Evolutionary conservation across 2,329 filamentous ascomycete genomes (phyloP).

Genomic region (Lasiodiplodia sp.): DNA sequence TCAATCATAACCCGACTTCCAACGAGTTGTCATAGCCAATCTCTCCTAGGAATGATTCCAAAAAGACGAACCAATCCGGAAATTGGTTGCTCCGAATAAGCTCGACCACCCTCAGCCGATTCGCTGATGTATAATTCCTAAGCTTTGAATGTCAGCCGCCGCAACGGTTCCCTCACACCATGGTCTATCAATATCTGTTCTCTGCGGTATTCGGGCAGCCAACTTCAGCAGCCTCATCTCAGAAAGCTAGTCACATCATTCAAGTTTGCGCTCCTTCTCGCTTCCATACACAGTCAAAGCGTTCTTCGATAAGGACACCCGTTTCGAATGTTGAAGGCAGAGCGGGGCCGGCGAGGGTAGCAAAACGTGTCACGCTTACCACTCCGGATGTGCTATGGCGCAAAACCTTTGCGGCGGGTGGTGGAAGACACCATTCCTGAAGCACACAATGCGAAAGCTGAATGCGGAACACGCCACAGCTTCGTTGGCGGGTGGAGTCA

Average conservation of each 20-base stretch:
- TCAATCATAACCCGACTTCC: neutral
- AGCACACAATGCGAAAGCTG: neutral
- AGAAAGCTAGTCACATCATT: slow-evolving; percentile 30
- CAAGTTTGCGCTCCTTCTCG: neutral
- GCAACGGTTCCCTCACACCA: no score
- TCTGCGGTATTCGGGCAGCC: neutral
- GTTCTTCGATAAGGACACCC: neutral
- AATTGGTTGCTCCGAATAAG: no score
- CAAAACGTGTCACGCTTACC: neutral
- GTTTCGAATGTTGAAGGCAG: neutral
- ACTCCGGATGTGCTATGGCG: neutral
- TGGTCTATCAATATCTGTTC: neutral
- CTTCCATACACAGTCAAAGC: neutral
- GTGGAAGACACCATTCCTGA: neutral
- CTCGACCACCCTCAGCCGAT: no score
- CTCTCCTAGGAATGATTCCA: no score
- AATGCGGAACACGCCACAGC: neutral
- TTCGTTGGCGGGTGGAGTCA: neutral
- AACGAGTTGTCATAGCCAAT: no score
- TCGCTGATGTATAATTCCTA: no score
- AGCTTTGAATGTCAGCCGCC: no score
- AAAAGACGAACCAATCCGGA: no score
- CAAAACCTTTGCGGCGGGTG: neutral
- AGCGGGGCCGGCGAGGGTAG: neutral
- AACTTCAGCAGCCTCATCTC: neutral